phyloP scores from a whole-genome alignment of 257 asterid species.

The Rhazya stricta region DNA sequence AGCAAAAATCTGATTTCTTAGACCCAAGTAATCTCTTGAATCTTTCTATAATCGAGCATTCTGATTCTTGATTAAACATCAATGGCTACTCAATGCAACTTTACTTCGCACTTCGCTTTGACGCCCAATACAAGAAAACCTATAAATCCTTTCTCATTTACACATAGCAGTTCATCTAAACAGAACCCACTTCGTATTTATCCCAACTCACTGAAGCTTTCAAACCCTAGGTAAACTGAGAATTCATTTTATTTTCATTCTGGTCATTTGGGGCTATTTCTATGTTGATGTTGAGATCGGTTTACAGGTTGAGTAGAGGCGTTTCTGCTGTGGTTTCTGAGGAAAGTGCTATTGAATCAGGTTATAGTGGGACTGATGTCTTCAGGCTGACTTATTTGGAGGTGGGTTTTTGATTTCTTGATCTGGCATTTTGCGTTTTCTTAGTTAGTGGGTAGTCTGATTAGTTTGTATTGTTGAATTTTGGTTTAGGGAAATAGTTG shows the following conservation, averaged over 20 bases:
- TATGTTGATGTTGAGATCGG: constrained; percentile 4
- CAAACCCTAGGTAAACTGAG: constrained; percentile 37
- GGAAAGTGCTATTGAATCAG: constrained; percentile 38
- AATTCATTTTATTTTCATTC: neutral
- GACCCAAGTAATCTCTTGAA: neutral
- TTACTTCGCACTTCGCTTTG: constrained; percentile 34
- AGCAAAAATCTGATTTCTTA: neutral
- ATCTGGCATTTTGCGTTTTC: neutral
- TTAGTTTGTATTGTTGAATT: constrained; percentile 6
- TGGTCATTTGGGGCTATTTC: neutral
- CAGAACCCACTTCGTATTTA: constrained; percentile 21
- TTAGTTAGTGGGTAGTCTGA: neutral
- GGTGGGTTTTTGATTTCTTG: constrained; percentile 46
- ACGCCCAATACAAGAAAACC: constrained; percentile 32
- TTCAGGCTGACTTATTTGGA: constrained; percentile 88
- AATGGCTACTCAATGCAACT: constrained; percentile 55
- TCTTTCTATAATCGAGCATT: neutral
- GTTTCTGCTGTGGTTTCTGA: constrained; percentile 60
- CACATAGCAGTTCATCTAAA: constrained; percentile 30
- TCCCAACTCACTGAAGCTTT: constrained; percentile 36
- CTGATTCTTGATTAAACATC: constrained; percentile 1
- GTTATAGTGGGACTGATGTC: constrained; percentile 41
- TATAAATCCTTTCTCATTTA: constrained; percentile 22
- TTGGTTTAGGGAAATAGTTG: constrained; percentile 77
- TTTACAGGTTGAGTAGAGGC: constrained; percentile 35